Base-by-base conservation (phyloP, 129 eudicot species). In the Escallonia rubra region DNA sequence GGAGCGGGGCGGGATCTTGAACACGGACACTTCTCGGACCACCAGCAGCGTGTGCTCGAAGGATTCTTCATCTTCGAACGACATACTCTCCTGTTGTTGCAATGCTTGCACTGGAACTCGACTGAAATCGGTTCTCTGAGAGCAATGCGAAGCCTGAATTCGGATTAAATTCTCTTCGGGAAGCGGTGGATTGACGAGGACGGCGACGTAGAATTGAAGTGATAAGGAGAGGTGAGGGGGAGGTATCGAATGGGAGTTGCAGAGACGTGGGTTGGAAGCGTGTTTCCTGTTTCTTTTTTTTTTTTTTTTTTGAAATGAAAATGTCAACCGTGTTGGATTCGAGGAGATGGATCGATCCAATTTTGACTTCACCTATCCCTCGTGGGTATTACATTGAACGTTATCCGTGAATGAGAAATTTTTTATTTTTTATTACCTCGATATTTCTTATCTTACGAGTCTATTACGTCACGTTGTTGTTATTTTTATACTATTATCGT, bases 21-120 rank as follows among this genome's bases (percentile, higher is more conserved):
- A 93, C 1, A 93, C 95, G 43, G 90, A 63, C 6, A 89, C 99
- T 75, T 93, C 99, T 15, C 99, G 99, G 39, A 93, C 90, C 1
- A 93, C 99, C 9, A 93, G 87, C 70, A 93, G 79, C 8, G 99
- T 93, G 88, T 93, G 99, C 84, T 84, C 92, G 83, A 93, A 89
- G 2, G 96, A 75, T 8, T 89, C 96, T 6, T 89, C 89, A 42
- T 89, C 96, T 14, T 84, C 92, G 68, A 70, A 82, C 76, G 92
- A 84, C 95, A 89, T 86, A 23, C 1, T 23, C 34, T 23, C 1
- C 34, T 65, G 82, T 67, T 34, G 51, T 51, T 53, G 52, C 11
- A 8, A 40, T 55, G 11, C 8, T 15, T 49, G 43, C 1, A 23
- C 13, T 23, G 34, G 34, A 23, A 23, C 34, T 23, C 34, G 34